Percentiles rank a stretch among this genome's conserved stretches.
Conservation (phyloP, 2,329 filamentous ascomycete species). For the Epichloe uncinata region DNA sequence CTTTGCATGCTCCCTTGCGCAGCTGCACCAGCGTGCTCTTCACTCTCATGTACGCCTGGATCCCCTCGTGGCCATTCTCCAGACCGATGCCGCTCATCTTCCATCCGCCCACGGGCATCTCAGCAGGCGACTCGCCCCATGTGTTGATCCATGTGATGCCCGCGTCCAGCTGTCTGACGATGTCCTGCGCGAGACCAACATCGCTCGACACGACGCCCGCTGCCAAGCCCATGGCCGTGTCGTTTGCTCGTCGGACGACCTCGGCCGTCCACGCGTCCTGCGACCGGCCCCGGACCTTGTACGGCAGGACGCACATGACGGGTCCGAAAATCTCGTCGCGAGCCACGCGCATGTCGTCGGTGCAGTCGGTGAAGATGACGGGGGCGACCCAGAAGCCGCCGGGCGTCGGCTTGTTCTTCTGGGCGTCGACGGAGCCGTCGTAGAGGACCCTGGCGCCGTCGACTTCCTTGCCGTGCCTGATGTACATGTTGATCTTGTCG, state of each 20-base stretch:
- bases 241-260: constrained; percentile 59
- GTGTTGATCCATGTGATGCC: constrained; percentile 90
- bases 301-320: constrained; percentile 69
- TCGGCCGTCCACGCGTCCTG: constrained; percentile 42
- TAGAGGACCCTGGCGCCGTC: constrained; percentile 64
- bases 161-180: constrained; percentile 59
- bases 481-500: constrained; percentile 67
- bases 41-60: constrained; percentile 73
- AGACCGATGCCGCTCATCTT: constrained; percentile 80
- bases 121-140: constrained; percentile 83
- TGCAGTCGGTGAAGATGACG: constrained; percentile 78
- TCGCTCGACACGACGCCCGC: constrained; percentile 74
- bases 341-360: constrained; percentile 66
- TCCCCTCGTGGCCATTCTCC: constrained; percentile 68
- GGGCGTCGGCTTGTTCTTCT: constrained; percentile 31
- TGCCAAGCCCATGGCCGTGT: constrained; percentile 64
- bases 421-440: constrained; percentile 51
- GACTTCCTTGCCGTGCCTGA: constrained; percentile 56
- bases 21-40: constrained; percentile 84
- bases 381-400: constrained; percentile 75
- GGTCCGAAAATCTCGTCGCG: constrained; percentile 82
- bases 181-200: constrained; percentile 57
- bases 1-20: constrained; percentile 46
- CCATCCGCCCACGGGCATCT: constrained; percentile 90
- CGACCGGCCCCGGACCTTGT: constrained; percentile 33